Base-by-base conservation (phyloP, 164 flowering plant genomes). In the Dillenia suffruticosa region DNA sequence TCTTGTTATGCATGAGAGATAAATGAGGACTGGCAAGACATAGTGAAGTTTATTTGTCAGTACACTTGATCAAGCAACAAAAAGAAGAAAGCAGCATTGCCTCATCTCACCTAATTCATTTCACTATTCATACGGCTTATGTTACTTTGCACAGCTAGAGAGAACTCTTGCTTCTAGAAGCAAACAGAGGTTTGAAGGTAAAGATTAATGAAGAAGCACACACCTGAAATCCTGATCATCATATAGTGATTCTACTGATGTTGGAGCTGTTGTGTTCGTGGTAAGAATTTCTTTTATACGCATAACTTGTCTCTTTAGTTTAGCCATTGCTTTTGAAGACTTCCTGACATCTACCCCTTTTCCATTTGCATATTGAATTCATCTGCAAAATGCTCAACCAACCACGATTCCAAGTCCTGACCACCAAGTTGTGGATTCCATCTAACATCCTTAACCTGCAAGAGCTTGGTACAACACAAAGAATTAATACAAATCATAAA, bases 271-370 rank as follows among this genome's bases (percentile, higher is more conserved):
- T 15, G 92, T 85, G 63, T 95, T 95, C n/a, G 97, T 97, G 76
- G 97, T 95, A 62, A 95, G 68, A 60, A 95, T 92, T 80, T 95
- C 99, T 66, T 95, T 95, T 12, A 97, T 95, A n/a, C 97, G 89
- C 64, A 92, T 95, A 58, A 95, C 97, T 72, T 92, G 97, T 70
- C 92, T 95, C 84, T 92, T 95, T 74, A 95, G 72, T 72, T 95
- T 95, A 61, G 99, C 96, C 97, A 95, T 95, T 56, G 97, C 92
- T 79, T 95, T 95, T 11, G 99, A 84, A 58, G 69, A 83, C 57
- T 81, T 85, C 67, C 99, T 81, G 46, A 95, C 84, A 72, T 95
- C 97, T 58, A 89, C 78, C n/a, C 94, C 97, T 71, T 73, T 77
- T 46, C 97, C 51, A 88, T 66, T 72, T 95, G 94, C 61, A 78